A percentile compares a stretch with the other conserved stretches of the same genome.
Conservation (phyloP, 192 early-diverging fungal species). For the Thoreauomyces humboldtii region DNA sequence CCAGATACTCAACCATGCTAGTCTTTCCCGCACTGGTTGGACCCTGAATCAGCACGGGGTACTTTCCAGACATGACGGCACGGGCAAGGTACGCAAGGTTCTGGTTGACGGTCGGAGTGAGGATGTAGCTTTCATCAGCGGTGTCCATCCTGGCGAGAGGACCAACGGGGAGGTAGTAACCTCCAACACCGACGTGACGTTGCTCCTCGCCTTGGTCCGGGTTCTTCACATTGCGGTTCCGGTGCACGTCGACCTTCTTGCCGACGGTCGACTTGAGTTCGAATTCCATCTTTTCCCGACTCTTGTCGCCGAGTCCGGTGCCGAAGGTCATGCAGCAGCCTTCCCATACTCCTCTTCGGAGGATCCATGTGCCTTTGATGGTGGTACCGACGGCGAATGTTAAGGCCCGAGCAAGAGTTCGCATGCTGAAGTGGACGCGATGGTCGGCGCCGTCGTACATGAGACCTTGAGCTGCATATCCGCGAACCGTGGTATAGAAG, state of each 20-base stretch:
- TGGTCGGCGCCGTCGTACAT: conserved; percentile 89
- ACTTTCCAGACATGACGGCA: conserved; percentile 84
- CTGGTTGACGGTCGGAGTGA: conserved; percentile 81
- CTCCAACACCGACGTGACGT: conserved; percentile 69
- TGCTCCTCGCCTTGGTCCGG: conserved; percentile 30
- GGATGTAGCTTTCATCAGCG: conserved; percentile 61
- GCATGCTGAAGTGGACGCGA: conserved; percentile 86
- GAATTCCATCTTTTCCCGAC: conserved; percentile 51
- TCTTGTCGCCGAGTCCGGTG: conserved; percentile 77
- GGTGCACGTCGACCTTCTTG: conserved; percentile 54
- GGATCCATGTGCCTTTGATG: conserved; percentile 69
- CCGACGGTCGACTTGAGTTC: conserved; percentile 63
- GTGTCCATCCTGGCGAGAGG: conserved; percentile 28
- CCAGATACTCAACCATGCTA: conserved; percentile 95
- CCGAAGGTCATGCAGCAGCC: conserved; percentile 94
- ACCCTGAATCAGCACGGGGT: conserved; percentile 96
- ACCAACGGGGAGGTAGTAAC: conserved; percentile 82
- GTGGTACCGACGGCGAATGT: conserved; percentile 66
- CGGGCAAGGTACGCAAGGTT: conserved; percentile 88
- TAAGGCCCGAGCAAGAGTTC: conserved; percentile 86
- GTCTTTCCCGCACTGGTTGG: conserved; percentile 98
- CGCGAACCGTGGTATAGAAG: conserved; percentile 79
- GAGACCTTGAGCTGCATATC: conserved; percentile 62
- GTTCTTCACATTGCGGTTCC: conserved; percentile 51
- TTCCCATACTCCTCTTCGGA: conserved; percentile 86